Base-by-base conservation (phyloP, 768 basidiomycete genomes). In the Mycena pura region DNA sequence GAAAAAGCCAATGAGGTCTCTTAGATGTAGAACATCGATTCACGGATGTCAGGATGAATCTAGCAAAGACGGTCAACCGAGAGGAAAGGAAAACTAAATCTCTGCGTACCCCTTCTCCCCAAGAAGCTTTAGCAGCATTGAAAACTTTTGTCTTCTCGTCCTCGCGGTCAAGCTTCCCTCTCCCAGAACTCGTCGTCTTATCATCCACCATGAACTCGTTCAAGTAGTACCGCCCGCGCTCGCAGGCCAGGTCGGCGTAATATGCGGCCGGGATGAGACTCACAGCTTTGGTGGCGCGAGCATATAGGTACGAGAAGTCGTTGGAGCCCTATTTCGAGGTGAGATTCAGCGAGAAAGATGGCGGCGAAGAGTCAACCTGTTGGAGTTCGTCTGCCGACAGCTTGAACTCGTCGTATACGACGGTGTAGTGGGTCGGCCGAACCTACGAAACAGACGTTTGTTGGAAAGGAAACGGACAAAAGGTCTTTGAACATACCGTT, bases 241-340 rank as follows among this genome's bases (percentile, higher is more conserved):
- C 92, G 70, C 91, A 93, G 1, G 91, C 92, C 49, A 93, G 74
- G 73, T 93, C 91, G 7, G 91, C 89, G 66, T 92, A 92, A 69
- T 92, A 92, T 0, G 91, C 91, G 0, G 91, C 83, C 0, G 92
- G 91, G 11, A 93, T 81, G 22, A 94, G 77, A 69, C 90, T 92
- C 28, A 95, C 93, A 0, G 92, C 89, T 67, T 91, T 89, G 3
- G 92, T 95, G 0, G 92, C 92, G 5, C 93, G 84, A 0, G 89
- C 92, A 65, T 91, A 95, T 14, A 91, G 77, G 68, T 93, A 93
- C 66, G 86, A 86, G 14, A 80, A 74, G 53, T 85, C 78, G 68
- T 93, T 84, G 0, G 90, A 86, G 2, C 91, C 88, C 60, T n/a
- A n/a, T n/a, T n/a, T n/a, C n/a, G n/a, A n/a, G n/a, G n/a, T n/a